Evolutionary conservation across 352 stramenopile genomes (phyloP).

Genomic region (Thraustochytrium striatum): DNA sequence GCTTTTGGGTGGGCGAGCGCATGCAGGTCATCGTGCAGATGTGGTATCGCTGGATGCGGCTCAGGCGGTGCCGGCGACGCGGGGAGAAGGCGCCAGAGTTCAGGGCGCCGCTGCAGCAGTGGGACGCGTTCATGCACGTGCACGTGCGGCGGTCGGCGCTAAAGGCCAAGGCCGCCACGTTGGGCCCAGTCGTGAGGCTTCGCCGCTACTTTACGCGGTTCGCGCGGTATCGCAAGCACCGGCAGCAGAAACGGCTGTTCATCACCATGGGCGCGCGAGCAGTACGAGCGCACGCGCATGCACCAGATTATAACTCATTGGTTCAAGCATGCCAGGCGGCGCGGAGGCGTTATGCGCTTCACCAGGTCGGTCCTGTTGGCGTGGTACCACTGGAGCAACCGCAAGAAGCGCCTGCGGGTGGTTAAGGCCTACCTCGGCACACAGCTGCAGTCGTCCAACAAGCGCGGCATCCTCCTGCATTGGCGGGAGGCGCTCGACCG

Average conservation of each 20-base stretch:
- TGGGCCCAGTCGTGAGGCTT: background rate
- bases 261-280: too few relatives aligned
- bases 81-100: background rate
- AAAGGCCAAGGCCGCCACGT: constrained; percentile 1
- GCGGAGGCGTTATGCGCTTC: constrained; percentile 1
- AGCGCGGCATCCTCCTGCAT: background rate
- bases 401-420: constrained; percentile 9
- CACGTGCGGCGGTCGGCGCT: background rate
- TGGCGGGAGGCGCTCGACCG: constrained; percentile 7
- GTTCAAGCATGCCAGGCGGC: background rate
- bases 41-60: background rate
- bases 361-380: background rate
- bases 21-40: background rate
- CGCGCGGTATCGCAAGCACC: background rate
- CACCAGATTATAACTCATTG: constrained; percentile 25
- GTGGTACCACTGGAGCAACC: constrained; percentile 3
- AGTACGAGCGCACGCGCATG: constrained; percentile 20
- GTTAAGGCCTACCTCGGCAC: constrained; percentile 21
- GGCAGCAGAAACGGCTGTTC: background rate
- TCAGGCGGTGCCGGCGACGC: background rate
- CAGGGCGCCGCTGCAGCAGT: background rate
- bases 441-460: constrained; percentile 9
- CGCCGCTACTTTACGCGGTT: constrained; percentile 4
- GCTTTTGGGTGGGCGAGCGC: constrained; percentile 3
- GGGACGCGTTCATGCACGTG: constrained; percentile 8